Conservation (phyloP, 371 early-diverging fungal genomes). For the Mucor velutinosus region DNA sequence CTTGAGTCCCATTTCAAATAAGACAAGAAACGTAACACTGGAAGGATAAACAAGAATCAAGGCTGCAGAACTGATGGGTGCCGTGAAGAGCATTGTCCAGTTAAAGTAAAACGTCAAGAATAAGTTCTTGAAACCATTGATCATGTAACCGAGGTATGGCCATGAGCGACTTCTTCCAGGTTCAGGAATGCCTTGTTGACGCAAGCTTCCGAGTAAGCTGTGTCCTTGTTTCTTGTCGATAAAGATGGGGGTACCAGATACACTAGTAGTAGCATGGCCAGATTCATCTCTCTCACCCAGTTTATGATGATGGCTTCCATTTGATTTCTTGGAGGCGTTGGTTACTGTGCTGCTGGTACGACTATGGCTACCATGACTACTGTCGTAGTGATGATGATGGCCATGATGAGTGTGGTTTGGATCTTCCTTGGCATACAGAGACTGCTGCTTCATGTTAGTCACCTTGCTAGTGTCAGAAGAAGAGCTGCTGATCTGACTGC, state of each 20-base stretch:
- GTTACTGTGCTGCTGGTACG: conserved; percentile 1
- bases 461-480: conserved; percentile 11
- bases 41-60: conserved; percentile 25
- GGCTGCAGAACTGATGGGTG: conserved; percentile 29
- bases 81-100: conserved; percentile 25
- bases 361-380: not conserved
- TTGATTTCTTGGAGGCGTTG: not conserved
- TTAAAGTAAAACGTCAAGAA: conserved; percentile 40
- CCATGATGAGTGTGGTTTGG: not conserved
- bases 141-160: conserved; percentile 27
- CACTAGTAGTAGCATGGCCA: conserved; percentile 7
- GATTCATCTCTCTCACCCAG: not conserved
- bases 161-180: conserved; percentile 14
- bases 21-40: conserved; percentile 23
- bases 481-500: not conserved
- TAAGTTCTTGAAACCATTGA: conserved; percentile 19
- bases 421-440: not conserved
- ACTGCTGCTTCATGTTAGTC: conserved; percentile 11
- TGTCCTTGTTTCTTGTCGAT: conserved; percentile 1
- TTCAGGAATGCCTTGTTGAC: conserved; percentile 13
- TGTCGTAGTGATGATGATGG: not conserved
- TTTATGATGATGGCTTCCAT: not conserved
- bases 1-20: conserved; percentile 26
- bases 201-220: not conserved
- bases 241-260: conserved; percentile 10